These are phyloP conservation scores for Calocera viscosa DNA, from an alignment of 768 basidiomycete genomes.

Conservation along the genomic window DNA sequence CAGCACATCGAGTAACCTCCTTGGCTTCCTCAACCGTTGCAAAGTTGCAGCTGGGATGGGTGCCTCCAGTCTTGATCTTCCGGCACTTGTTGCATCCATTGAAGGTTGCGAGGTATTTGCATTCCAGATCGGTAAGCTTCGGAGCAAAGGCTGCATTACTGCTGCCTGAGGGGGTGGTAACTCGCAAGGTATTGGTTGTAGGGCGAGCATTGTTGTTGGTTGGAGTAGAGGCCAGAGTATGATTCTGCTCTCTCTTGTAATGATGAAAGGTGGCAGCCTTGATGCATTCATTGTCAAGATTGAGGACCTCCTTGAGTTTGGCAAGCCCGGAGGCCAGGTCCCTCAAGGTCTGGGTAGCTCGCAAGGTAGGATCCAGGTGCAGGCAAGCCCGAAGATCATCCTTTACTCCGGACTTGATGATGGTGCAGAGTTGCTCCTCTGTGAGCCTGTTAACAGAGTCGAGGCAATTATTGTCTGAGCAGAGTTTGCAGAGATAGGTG, in stretches of 20 bases:
- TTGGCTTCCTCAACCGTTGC: too few relatives aligned
- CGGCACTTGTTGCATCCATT: too few relatives aligned
- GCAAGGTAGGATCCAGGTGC: not conserved
- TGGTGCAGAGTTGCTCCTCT: not conserved
- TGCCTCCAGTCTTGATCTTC: too few relatives aligned
- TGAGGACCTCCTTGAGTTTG: not conserved
- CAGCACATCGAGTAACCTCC: too few relatives aligned
- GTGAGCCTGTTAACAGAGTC: not conserved
- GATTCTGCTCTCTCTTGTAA: not conserved
- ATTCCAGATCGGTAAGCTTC: too few relatives aligned
- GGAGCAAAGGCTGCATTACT: too few relatives aligned
- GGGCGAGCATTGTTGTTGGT: too few relatives aligned
- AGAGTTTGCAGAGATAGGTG: not conserved
- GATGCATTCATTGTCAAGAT: not conserved
- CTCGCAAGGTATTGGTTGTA: too few relatives aligned
- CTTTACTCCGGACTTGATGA: not conserved
- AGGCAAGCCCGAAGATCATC: not conserved
- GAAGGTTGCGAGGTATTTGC: too few relatives aligned
- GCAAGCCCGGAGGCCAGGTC: not conserved
- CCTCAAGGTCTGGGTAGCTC: not conserved
- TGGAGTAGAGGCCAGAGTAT: not conserved
- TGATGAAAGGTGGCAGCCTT: not conserved
- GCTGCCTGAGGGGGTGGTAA: too few relatives aligned
- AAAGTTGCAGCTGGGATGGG: too few relatives aligned
- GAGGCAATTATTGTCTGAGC: not conserved